Base-by-base conservation (phyloP, 164 flowering plant genomes). In the Tinospora cordifolia region DNA sequence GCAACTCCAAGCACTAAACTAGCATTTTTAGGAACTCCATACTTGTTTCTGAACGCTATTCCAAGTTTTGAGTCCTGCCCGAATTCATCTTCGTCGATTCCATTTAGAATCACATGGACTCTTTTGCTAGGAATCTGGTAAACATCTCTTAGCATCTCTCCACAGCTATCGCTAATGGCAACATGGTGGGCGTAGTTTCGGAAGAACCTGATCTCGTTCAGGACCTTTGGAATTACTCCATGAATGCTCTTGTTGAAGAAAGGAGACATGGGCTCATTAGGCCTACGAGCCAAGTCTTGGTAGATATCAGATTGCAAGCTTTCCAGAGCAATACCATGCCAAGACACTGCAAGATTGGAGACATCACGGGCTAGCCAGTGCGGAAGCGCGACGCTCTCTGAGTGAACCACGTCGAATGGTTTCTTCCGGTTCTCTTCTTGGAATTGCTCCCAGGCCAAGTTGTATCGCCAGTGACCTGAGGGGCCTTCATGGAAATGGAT, bases 241-340 rank as follows among this genome's bases (percentile, higher is more conserved):
- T 78, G 79, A 0, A 89, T 22, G 66, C 78, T 81, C 10, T 38
- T 14, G 75, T 86, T 83, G 75, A 85, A 80, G 8, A 62, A 76
- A 6, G 84, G 84, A 0, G 93, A 82, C 39, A 80, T 79, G 22
- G 87, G 84, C 72, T 90, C 97, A 6, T 66, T 62, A 0, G 85
- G 84, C 24, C 58, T 69, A 0, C 88, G 85, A 0, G 81, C 75
- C 40, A 93, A 71, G 60, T 91, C 98, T 47, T 91, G 93, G 80
- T 78, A 89, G 30, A 90, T 89, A 63, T 67, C 73, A 0, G 98
- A 93, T 4, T 88, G 86, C 2, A 93, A 59, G 78, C 87, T 85
- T 72, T 93, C 98, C 0, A 90, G 76, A 0, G 93, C 98, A 15
- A 88, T 88, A 0, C 98, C 97, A 40, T 93, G 98, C 97, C 98